Percentiles rank a stretch among this genome's conserved stretches.
Evolutionary conservation across 495 filamentous ascomycete genomes (phyloP).

Genomic region (Talaromyces ruber): DNA sequence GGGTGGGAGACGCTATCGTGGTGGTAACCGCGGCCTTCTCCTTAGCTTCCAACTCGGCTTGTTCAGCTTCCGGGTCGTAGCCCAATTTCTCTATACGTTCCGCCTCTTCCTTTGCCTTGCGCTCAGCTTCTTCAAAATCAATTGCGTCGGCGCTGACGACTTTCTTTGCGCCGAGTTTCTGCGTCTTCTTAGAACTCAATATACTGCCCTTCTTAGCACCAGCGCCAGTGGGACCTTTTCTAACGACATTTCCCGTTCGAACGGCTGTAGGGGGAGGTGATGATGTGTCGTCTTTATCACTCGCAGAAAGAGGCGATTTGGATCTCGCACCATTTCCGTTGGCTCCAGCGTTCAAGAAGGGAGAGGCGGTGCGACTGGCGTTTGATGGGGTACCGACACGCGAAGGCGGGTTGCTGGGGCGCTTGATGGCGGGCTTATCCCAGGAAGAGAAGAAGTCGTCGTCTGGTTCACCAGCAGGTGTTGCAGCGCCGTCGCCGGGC

Average conservation of each 20-base stretch:
- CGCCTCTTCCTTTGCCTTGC: conserved; percentile 93
- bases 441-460: conserved; percentile 98
- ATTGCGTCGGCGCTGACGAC: conserved; percentile 62
- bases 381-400: conserved; percentile 84
- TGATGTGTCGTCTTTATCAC: conserved; percentile 36
- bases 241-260: conserved; percentile 66
- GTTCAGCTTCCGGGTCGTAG: conserved; percentile 90
- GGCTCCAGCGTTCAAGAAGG: conserved; percentile 68
- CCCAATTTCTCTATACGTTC: conserved; percentile 95
- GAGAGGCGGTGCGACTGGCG: conserved; percentile 74
- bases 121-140: conserved; percentile 96
- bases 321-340: conserved; percentile 68
- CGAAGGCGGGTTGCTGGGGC: conserved; percentile 87
- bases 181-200: conserved; percentile 79
- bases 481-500: conserved; percentile 52
- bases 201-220: conserved; percentile 72
- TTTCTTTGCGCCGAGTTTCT: conserved; percentile 89
- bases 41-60: conserved; percentile 49
- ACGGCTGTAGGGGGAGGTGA: conserved; percentile 49
- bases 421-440: conserved; percentile 97
- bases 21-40: conserved; percentile 35
- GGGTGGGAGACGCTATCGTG: conserved; percentile 56
- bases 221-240: conserved; percentile 53
- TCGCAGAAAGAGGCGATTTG: conserved; percentile 68
- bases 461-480: conserved; percentile 67